phyloP scores from a whole-genome alignment of 257 asterid genomes.

The Anisodus tanguticus region DNA sequence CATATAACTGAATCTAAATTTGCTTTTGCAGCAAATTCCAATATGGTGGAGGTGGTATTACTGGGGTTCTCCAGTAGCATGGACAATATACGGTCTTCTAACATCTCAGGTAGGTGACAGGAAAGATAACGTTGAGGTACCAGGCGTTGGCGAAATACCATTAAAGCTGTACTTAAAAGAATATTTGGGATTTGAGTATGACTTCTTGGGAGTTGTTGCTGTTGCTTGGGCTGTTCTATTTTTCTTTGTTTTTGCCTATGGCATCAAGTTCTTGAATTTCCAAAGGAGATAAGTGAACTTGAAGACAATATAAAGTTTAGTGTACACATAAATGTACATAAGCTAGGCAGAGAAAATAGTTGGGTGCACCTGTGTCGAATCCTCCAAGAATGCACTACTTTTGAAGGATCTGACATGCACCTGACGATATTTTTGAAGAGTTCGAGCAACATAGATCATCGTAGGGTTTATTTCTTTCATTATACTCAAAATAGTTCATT shows the following conservation, averaged over 20 bases:
- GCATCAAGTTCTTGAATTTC: conserved; percentile 56
- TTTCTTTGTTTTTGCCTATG: conserved; percentile 43
- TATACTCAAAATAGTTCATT: neutral
- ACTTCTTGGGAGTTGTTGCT: conserved; percentile 69
- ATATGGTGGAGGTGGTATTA: conserved; percentile 96
- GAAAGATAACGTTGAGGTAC: conserved; percentile 41
- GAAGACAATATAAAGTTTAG: neutral
- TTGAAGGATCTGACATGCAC: neutral
- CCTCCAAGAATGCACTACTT: neutral
- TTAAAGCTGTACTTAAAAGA: conserved; percentile 50
- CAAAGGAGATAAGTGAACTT: conserved; percentile 44
- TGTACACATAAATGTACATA: neutral
- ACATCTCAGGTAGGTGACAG: conserved; percentile 74
- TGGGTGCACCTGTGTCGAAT: neutral
- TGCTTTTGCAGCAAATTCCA: conserved; percentile 60
- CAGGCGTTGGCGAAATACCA: conserved; percentile 47
- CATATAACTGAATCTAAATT: neutral
- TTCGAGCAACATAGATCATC: neutral
- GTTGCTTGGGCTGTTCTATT: conserved; percentile 50
- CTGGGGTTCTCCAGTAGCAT: conserved; percentile 80
- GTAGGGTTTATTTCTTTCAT: neutral
- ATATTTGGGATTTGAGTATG: conserved; percentile 55
- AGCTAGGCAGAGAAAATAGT: neutral
- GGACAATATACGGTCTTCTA: conserved; percentile 83
- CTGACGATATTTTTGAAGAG: neutral